A percentile compares a stretch with the other conserved stretches of the same genome.
Evolutionary conservation across 345 rosid species (phyloP).

Genomic region (Gossypium mustelinum): DNA sequence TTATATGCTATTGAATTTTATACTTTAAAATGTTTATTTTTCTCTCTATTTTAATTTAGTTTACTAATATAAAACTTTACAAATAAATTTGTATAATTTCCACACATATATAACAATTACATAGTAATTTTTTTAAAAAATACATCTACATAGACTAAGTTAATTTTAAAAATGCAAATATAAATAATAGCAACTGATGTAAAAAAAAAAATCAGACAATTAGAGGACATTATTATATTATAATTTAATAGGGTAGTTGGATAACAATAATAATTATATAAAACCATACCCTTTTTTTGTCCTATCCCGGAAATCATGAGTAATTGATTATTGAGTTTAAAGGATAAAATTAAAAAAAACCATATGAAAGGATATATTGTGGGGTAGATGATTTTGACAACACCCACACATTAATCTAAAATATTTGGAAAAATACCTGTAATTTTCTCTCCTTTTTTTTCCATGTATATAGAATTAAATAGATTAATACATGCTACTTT

Average conservation of each 20-base stretch:
- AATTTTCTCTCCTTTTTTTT: not conserved
- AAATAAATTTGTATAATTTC: not conserved
- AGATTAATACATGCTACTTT: not conserved
- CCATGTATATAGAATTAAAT: not conserved
- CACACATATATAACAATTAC: not conserved
- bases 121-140: no score
- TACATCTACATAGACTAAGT: no score
- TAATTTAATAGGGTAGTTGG: not conserved
- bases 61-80: not conserved
- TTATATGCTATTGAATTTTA: no score
- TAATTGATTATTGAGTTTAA: not conserved
- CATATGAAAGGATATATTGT: not conserved
- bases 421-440: no score
- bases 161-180: no score
- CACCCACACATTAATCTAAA: not conserved
- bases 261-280: not conserved
- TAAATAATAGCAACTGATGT: not conserved
- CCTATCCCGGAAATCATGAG: not conserved
- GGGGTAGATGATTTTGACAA: conserved; percentile 28
- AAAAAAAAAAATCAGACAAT: not conserved
- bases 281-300: not conserved
- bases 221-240: not conserved
- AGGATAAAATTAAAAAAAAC: not conserved
- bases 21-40: no score
- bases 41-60: not conserved